Evolutionary conservation across 805 yeast genomes (phyloP), one percentile per base, ranked within the genome.

Genomic region (Saccharomycopsis sp.): DNA sequence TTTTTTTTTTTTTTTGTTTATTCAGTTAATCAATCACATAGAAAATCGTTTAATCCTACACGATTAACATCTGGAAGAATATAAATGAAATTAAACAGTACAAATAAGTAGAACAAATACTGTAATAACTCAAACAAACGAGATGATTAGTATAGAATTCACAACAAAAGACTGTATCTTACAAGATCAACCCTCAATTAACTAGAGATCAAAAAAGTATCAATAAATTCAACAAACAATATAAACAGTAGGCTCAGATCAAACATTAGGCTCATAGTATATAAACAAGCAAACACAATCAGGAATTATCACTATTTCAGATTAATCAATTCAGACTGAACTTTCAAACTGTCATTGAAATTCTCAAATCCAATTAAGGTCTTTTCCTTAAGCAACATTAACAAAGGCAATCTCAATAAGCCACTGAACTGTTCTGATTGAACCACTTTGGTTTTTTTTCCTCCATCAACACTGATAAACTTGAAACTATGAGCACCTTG

Each of bases 401-500:
- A 42, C 24, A 53, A 23, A 15, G 56, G 56, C 15, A 20, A 25
- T 15, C 19, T 20, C 3, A 53, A 17, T 22, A 24, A 2, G 3
- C 56, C 56, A 15, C 22, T 8, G 25, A 53, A 53, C 20, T 53
- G 25, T 42, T 53, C 56, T 15, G 56, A 53, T 42, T 53, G 56
- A 35, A 53, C 19, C n/a, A 53, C 8, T 25, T 53, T 53, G 29
- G 56, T 53, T 25, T 41, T 35, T n/a, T 24, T 34, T 14, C 56
- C 47, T 5, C 35, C 54, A 3, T 53, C 56, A 35, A 34, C 24
- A n/a, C 20, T 25, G 25, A 25, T n/a, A 20, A 53, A 53, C 47
- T 53, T 20, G 24, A 53, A 53, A 14, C 20, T 41, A 17, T 53
- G 56, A 35, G 15, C 22, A 41, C 56, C 56, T 22, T 23, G 3